Conservation (phyloP, 1,284 basidiomycete species). For the Laetiporus sulphureus region DNA sequence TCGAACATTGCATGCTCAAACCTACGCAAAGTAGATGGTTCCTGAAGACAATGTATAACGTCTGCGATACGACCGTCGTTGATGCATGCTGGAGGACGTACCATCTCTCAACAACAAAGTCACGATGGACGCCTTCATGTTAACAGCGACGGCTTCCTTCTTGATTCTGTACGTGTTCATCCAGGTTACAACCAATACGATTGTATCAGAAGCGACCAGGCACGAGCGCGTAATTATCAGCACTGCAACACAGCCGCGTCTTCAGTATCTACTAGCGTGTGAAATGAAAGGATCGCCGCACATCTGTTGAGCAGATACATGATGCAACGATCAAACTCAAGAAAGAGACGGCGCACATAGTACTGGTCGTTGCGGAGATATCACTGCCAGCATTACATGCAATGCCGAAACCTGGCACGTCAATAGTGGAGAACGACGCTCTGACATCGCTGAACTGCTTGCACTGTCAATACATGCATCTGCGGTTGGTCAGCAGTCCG, state of each 20-base stretch:
- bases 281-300: neutral
- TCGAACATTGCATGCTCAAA: neutral
- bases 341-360: neutral
- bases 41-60: neutral
- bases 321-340: neutral
- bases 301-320: neutral
- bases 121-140: slow-evolving; percentile 4
- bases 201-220: slow-evolving; percentile 5
- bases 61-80: neutral
- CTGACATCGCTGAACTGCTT: neutral
- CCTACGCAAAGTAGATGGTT: slow-evolving; percentile 10
- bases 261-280: neutral
- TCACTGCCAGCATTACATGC: neutral
- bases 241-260: slow-evolving; percentile 1
- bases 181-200: slow-evolving; percentile 10
- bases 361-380: neutral
- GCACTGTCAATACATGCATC: neutral
- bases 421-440: neutral
- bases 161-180: slow-evolving; percentile 7
- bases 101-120: slow-evolving; percentile 9
- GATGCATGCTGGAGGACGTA: neutral
- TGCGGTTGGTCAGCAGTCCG: neutral
- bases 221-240: slow-evolving; percentile 5
- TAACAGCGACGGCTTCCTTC: slow-evolving; percentile 1
- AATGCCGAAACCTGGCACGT: neutral